A percentile compares a stretch with the other conserved stretches of the same genome.
These are phyloP conservation scores for Colletotrichum godetiae DNA, from an alignment of 2,329 filamentous ascomycete species.

Conservation along the genomic window DNA sequence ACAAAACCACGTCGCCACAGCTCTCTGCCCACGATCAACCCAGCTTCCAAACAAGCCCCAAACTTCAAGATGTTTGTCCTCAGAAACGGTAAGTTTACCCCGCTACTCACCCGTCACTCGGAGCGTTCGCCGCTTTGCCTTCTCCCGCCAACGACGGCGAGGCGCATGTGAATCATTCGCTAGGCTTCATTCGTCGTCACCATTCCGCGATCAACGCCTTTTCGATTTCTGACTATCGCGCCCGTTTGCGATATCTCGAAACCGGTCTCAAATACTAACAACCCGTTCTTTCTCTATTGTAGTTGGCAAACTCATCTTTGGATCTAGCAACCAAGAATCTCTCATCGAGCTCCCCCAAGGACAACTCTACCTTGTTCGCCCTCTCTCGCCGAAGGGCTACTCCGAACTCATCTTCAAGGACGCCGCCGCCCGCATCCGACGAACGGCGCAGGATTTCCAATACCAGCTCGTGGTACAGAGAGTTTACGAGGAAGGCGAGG, in stretches of 20 bases:
- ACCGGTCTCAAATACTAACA: slow-evolving; percentile 14
- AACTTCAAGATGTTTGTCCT: slow-evolving; percentile 51
- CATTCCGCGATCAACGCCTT: neutral
- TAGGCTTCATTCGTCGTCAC: slow-evolving; percentile 9
- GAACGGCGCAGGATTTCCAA: slow-evolving; percentile 94
- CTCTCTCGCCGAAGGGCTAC: slow-evolving; percentile 94
- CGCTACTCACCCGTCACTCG: slow-evolving; percentile 13
- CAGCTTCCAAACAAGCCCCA: slow-evolving; percentile 17
- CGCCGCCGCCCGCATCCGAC: slow-evolving; percentile 89
- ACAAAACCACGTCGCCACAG: slow-evolving; percentile 22
- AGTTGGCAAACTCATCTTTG: slow-evolving; percentile 96
- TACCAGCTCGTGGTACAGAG: slow-evolving; percentile 97
- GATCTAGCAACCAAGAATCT: slow-evolving; percentile 86
- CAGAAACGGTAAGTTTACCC: slow-evolving; percentile 49
- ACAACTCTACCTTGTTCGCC: slow-evolving; percentile 96
- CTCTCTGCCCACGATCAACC: slow-evolving; percentile 12
- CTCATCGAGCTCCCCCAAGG: slow-evolving; percentile 95
- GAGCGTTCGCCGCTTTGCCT: neutral
- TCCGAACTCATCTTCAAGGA: slow-evolving; percentile 99
- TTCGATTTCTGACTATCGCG: slow-evolving; percentile 2
- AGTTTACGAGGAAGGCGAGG: slow-evolving; percentile 97
- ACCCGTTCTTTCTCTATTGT: slow-evolving; percentile 24
- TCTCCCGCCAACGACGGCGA: neutral
- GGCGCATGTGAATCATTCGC: neutral
- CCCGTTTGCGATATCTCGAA: neutral